phyloP scores from a whole-genome alignment of 1,284 basidiomycete genomes.

The Boletus nobilissimus region DNA sequence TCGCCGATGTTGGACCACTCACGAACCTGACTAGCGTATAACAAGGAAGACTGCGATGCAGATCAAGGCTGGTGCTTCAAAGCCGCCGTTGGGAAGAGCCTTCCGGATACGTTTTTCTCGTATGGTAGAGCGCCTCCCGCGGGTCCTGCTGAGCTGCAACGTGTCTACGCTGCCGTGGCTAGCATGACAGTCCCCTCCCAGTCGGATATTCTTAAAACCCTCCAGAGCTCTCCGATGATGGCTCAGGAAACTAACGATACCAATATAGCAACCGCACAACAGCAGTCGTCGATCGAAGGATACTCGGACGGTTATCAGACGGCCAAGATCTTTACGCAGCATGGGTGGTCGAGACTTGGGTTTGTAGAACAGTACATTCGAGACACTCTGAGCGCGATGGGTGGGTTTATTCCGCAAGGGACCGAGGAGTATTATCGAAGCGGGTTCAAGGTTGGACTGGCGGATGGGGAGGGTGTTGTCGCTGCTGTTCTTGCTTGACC shows the following conservation, averaged over 20 bases:
- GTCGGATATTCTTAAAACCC: slow-evolving; percentile 26
- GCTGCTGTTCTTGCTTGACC: slow-evolving; percentile 18
- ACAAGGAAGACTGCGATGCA: slow-evolving; percentile 66
- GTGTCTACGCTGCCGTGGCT: slow-evolving; percentile 25
- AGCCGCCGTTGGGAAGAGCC: slow-evolving; percentile 62
- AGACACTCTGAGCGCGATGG: slow-evolving; percentile 57
- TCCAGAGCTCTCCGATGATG: background rate
- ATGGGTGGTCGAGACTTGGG: slow-evolving; percentile 68
- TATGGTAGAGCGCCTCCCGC: slow-evolving; percentile 50
- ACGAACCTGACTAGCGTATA: slow-evolving; percentile 49
- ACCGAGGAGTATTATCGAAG: slow-evolving; percentile 27
- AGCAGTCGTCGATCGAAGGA: slow-evolving; percentile 55
- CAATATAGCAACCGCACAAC: slow-evolving; percentile 22
- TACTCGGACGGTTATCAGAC: slow-evolving; percentile 73
- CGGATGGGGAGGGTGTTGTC: slow-evolving; percentile 32
- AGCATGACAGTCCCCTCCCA: slow-evolving; percentile 32
- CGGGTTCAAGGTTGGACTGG: slow-evolving; percentile 33
- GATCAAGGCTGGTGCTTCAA: slow-evolving; percentile 78
- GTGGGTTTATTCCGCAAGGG: slow-evolving; percentile 33
- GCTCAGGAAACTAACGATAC: background rate
- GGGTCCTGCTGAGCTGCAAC: slow-evolving; percentile 28
- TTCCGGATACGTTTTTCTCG: slow-evolving; percentile 68
- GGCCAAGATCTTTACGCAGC: slow-evolving; percentile 67
- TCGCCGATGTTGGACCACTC: background rate
- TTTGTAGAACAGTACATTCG: slow-evolving; percentile 71